Evolutionary conservation across 352 stramenopile genomes (phyloP), one percentile per base, ranked within the genome.

Genomic region (Globisporangium nunn): DNA sequence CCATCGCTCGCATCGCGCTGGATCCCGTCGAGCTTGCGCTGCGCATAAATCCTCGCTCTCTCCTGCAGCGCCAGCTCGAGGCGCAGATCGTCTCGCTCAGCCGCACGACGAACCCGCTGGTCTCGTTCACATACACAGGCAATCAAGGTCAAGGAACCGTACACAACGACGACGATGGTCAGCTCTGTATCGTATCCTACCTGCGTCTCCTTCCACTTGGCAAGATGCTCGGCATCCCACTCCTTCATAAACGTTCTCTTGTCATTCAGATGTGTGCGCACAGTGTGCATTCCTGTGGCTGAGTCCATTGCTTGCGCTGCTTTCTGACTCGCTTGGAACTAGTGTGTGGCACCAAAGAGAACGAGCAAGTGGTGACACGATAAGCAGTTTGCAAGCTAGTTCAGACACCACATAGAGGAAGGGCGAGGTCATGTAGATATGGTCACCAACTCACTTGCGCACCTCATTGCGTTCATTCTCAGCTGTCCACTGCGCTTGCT

Each of bases 11-110:
- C 70, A 53, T 89, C 81, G 43, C 59, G 47, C 30, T 78, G 67
- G 11, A 68, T 75, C 11, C 56, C 49, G 28, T 56, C 48, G 18
- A 78, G 58, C 30, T 61, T 67, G 8, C 46, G 33, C 33, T 74
- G 60, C 0, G 68, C 49, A 23, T 64, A 59, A 2, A 87, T 62
- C 8, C 72, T 68, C 18, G 61, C 61, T 30, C 74, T 63, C 56
- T 78, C 75, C 57, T 79, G 68, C 10, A 89, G 58, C 5, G 75
- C 70, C 50, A 89, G 58, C 52, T 91, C 81, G 15, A 91, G 68
- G 0, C 75, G 69, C 43, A 91, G 58, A 45, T 88, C 70, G 28
- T 81, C 46, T 10, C 67, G 69, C 50, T 91, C 81, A 31, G 60
- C 46, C 59, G 70, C 58, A 18, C 74, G 31, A 31, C 68, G 61